Evolutionary conservation across 371 early-diverging fungal genomes (phyloP), one percentile per base, ranked within the genome.

Genomic region (Mortierella sp.): DNA sequence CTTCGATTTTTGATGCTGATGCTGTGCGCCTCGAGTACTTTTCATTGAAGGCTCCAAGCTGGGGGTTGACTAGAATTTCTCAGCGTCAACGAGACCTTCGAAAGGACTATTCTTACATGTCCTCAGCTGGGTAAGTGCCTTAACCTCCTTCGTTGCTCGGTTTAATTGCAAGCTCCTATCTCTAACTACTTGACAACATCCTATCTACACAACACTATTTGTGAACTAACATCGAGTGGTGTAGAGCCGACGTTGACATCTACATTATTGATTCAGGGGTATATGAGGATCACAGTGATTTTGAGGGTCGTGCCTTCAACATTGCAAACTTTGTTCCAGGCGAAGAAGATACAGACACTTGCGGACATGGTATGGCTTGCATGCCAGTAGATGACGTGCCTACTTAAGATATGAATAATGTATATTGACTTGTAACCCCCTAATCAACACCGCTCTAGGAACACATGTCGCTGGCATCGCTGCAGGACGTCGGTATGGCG

Each of bases 191-290:
- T n/a, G n/a, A n/a, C n/a, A n/a, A n/a, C n/a, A n/a, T n/a, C n/a
- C n/a, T n/a, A n/a, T n/a, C n/a, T n/a, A n/a, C n/a, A n/a, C n/a
- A n/a, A n/a, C n/a, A n/a, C n/a, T n/a, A n/a, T n/a, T n/a, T n/a
- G n/a, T n/a, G n/a, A n/a, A n/a, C n/a, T n/a, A n/a, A n/a, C n/a
- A n/a, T 63, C 35, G 35, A 15, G 26, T 7, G 0, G 17, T 40
- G 15, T 28, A 79, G 80, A 29, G 53, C 57, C 2, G 86, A 77
- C 56, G 89, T 89, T 37, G 83, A 78, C 43, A 89, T 90, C 9
- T 91, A 87, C 75, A 83, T 91, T 23, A 73, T 92, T 53, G 92
- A 92, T 70, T 88, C 91, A 34, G 90, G 93, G 28, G 83, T 93
- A n/a, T 79, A 60, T 61, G 68, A 67, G 31, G 64, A 61, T 2